Evolutionary conservation across 495 filamentous ascomycete species (phyloP).

Genomic region (Neurospora tetrasperma): DNA sequence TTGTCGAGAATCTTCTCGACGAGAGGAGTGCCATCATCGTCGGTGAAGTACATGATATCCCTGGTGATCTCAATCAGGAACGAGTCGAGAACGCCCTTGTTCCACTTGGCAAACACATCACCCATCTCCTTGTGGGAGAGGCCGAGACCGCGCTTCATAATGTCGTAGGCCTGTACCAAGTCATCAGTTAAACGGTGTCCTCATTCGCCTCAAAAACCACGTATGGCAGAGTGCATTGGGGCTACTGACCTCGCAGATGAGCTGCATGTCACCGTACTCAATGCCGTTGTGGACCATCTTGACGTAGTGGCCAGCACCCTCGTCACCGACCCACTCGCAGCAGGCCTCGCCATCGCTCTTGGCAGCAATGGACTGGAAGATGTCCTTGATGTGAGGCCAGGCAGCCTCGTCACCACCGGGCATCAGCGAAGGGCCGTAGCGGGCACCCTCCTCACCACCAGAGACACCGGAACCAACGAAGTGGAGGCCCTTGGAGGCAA

Average conservation of each 20-base stretch:
- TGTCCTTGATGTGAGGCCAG: constrained; percentile 97
- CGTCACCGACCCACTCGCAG: constrained; percentile 99
- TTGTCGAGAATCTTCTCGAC: constrained; percentile 99
- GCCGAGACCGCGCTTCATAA: constrained; percentile 93
- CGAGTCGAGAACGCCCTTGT: constrained; percentile 95
- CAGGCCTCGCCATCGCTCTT: constrained; percentile 94
- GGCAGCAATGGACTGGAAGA: constrained; percentile 94
- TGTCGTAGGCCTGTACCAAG: constrained; percentile 78
- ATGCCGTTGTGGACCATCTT: constrained; percentile 99
- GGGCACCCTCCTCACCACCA: constrained; percentile 97
- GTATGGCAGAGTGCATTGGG: background rate
- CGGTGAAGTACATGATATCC: constrained; percentile 93
- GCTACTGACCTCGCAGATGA: constrained; percentile 84
- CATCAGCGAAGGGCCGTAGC: constrained; percentile 96
- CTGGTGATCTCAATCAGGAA: constrained; percentile 99
- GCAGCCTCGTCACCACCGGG: constrained; percentile 96
- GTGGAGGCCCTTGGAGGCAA: constrained; percentile 75
- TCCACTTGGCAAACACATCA: constrained; percentile 91
- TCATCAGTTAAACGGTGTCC: background rate
- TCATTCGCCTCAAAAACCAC: background rate
- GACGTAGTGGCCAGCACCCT: constrained; percentile 98
- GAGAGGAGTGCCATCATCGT: constrained; percentile 80
- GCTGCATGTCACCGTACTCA: constrained; percentile 99
- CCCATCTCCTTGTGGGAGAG: constrained; percentile 84
- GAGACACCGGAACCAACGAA: constrained; percentile 98